Percentiles rank a stretch among this genome's conserved stretches.
Evolutionary conservation across 2,329 filamentous ascomycete species (phyloP).

Genomic region (Fusarium scirpi): DNA sequence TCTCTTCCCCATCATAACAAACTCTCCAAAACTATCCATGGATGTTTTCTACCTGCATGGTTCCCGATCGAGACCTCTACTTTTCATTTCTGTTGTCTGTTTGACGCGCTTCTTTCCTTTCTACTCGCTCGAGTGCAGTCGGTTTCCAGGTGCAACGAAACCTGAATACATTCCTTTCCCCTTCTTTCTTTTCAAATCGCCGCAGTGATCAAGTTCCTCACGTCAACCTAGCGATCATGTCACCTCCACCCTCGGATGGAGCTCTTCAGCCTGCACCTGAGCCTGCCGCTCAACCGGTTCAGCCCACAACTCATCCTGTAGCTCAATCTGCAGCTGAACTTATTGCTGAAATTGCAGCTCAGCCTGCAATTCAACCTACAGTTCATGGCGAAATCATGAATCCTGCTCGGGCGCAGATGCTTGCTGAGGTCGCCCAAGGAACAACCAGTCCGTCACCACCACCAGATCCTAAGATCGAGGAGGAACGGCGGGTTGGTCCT

Average conservation of each 20-base stretch:
- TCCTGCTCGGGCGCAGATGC: slow-evolving; percentile 46
- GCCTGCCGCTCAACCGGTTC: slow-evolving; percentile 1
- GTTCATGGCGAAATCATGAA: slow-evolving; percentile 41
- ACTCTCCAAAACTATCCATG: not conserved
- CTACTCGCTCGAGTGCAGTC: not conserved
- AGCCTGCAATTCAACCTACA: not conserved
- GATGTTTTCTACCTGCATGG: too few relatives aligned
- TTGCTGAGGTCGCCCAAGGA: slow-evolving; percentile 31
- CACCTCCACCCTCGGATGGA: not conserved
- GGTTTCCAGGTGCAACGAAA: not conserved
- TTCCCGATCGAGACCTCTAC: not conserved
- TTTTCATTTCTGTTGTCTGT: not conserved
- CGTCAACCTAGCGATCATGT: not conserved
- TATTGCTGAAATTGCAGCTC: not conserved
- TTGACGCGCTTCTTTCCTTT: not conserved
- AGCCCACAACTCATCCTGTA: not conserved
- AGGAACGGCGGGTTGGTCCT: not conserved
- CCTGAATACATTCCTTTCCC: not conserved
- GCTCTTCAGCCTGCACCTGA: not conserved
- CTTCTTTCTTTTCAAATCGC: not conserved
- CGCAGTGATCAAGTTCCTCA: not conserved
- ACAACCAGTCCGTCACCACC: not conserved
- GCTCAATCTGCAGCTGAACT: not conserved
- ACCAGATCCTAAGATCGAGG: slow-evolving; percentile 22
- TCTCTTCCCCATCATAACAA: not conserved